Evolutionary conservation across 129 eudicot genomes (phyloP).

Genomic region (Helianthus annuus): DNA sequence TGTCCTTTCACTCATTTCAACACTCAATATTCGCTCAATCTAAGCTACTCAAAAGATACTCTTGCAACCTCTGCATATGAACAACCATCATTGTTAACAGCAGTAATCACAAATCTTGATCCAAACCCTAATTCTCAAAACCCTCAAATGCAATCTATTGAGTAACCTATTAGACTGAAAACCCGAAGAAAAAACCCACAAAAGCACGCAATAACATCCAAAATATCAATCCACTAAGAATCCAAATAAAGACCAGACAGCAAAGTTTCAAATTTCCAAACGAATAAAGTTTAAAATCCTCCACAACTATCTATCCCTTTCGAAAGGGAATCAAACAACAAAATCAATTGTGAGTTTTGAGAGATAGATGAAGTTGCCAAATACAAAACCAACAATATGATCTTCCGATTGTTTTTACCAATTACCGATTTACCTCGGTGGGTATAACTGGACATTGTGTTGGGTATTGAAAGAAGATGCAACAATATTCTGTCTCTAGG

Average conservation of each 20-base stretch:
- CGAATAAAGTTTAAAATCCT: conserved; percentile 32
- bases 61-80: neutral
- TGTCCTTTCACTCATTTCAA: conserved; percentile 71
- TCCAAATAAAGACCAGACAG: conserved; percentile 28
- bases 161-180: conserved; percentile 32
- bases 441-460: conserved; percentile 34
- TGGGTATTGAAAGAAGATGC: neutral
- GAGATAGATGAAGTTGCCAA: conserved; percentile 13
- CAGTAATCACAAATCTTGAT: conserved; percentile 43
- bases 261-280: conserved; percentile 26
- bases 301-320: conserved; percentile 25
- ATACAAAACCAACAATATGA: conserved; percentile 10
- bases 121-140: conserved; percentile 51
- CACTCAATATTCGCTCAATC: conserved; percentile 32
- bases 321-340: conserved; percentile 26
- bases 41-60: conserved; percentile 18
- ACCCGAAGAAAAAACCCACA: conserved; percentile 12
- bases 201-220: conserved; percentile 7
- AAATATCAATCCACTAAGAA: conserved; percentile 29
- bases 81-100: conserved; percentile 13
- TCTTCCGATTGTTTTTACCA: conserved; percentile 17
- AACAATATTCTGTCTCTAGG: too few species aligned
- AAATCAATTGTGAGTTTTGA: neutral
- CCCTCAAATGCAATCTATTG: conserved; percentile 10
- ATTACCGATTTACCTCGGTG: conserved; percentile 22